A percentile compares a stretch with the other conserved stretches of the same genome.
Conservation (phyloP, 2,329 filamentous ascomycete genomes). For the Phyllosticta ampelicida region DNA sequence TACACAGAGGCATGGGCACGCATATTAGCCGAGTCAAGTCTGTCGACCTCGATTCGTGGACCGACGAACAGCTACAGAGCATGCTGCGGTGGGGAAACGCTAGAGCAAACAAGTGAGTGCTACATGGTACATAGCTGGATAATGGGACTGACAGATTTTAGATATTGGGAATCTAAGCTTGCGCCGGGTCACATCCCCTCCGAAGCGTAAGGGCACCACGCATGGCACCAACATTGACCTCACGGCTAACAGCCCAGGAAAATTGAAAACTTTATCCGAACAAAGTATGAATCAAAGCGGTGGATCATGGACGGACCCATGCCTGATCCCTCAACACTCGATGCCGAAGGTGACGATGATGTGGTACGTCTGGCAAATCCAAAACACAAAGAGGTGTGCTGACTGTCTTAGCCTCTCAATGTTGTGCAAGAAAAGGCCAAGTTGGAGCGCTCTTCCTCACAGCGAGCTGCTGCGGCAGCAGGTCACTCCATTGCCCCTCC, state of each 20-base stretch:
- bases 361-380: constrained; percentile 45
- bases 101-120: constrained; percentile 74
- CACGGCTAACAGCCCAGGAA: constrained; percentile 42
- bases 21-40: constrained; percentile 98
- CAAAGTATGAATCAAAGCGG: constrained; percentile 96
- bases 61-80: constrained; percentile 91
- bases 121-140: neutral
- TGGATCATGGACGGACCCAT: constrained; percentile 99
- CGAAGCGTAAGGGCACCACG: constrained; percentile 52
- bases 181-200: constrained; percentile 84
- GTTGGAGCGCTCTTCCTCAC: constrained; percentile 49
- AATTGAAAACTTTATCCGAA: constrained; percentile 99
- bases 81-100: constrained; percentile 93
- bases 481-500: constrained; percentile 20
- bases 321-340: constrained; percentile 81
- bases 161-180: constrained; percentile 90
- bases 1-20: constrained; percentile 97
- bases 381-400: neutral
- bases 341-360: constrained; percentile 78
- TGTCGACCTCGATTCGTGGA: constrained; percentile 96
- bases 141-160: constrained; percentile 24
- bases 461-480: constrained; percentile 34
- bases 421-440: constrained; percentile 62
- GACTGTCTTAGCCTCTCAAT: constrained; percentile 45
- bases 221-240: neutral